Conservation (phyloP, 2,329 filamentous ascomycete species). For the Conoideocrella luteorostrata region DNA sequence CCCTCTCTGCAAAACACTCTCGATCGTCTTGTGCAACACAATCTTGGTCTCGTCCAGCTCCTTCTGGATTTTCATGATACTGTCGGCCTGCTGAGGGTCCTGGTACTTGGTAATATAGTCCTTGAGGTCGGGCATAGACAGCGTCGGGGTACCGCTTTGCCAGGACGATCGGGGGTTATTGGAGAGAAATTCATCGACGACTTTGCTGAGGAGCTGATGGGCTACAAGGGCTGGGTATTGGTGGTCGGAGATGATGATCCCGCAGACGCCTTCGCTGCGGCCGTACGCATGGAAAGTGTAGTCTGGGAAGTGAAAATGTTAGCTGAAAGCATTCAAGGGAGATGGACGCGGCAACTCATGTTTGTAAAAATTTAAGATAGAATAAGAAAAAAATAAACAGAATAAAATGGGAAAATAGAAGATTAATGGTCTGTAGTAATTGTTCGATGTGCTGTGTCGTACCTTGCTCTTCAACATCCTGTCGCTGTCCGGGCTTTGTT, state of each 20-base stretch:
- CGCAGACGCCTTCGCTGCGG: constrained; percentile 66
- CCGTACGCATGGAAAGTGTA: constrained; percentile 75
- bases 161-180: constrained; percentile 67
- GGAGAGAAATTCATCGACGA: constrained; percentile 79
- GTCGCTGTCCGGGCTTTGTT: constrained; percentile 72
- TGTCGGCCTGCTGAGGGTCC: constrained; percentile 82
- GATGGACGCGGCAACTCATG: too few species aligned
- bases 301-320: constrained; percentile 29
- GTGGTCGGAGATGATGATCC: constrained; percentile 71
- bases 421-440: too few species aligned
- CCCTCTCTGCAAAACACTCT: constrained; percentile 77
- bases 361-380: too few species aligned
- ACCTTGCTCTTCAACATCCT: constrained; percentile 81
- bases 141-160: constrained; percentile 44
- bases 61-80: constrained; percentile 91
- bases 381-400: neutral
- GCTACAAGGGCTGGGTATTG: constrained; percentile 73
- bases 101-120: constrained; percentile 72
- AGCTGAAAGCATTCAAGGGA: too few species aligned
- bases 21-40: constrained; percentile 93
- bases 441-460: constrained; percentile 15
- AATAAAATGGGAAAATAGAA: too few species aligned
- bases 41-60: constrained; percentile 98
- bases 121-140: constrained; percentile 67
- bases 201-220: constrained; percentile 79